These are phyloP conservation scores for Achlya hypogyna DNA, from an alignment of 352 stramenopile species.

Conservation along the genomic window DNA sequence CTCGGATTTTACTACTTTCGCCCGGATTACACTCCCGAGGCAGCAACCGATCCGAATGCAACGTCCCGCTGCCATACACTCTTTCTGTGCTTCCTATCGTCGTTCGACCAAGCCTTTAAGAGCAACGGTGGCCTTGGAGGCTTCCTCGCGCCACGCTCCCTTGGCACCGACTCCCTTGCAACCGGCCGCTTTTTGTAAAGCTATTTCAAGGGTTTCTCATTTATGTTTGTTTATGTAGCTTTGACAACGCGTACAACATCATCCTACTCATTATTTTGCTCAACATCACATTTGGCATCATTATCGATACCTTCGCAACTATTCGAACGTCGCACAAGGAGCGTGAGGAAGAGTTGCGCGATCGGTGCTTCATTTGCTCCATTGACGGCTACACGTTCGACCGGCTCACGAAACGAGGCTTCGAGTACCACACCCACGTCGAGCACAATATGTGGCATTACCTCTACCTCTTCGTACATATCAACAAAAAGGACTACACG, in stretches of 20 bases:
- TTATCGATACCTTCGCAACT: constrained; percentile 73
- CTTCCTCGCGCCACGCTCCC: constrained; percentile 26
- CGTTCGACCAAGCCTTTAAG: constrained; percentile 62
- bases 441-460: constrained; percentile 83
- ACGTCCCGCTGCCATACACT: constrained; percentile 44
- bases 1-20: constrained; percentile 70
- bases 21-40: constrained; percentile 29
- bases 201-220: no score
- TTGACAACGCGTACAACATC: constrained; percentile 41
- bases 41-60: not conserved
- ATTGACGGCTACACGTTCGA: constrained; percentile 75
- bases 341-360: constrained; percentile 54
- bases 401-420: constrained; percentile 49
- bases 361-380: constrained; percentile 72
- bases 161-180: constrained; percentile 28
- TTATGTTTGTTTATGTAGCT: no score
- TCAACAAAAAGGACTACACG: constrained; percentile 66
- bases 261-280: constrained; percentile 60
- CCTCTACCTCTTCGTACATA: constrained; percentile 69
- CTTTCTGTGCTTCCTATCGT: constrained; percentile 69
- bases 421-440: constrained; percentile 61
- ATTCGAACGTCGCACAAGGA: constrained; percentile 53
- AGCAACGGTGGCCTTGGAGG: constrained; percentile 47
- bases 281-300: constrained; percentile 74
- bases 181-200: constrained; percentile 53